Conservation (phyloP, 306 rosid genomes). For the Cajanus cajan region DNA sequence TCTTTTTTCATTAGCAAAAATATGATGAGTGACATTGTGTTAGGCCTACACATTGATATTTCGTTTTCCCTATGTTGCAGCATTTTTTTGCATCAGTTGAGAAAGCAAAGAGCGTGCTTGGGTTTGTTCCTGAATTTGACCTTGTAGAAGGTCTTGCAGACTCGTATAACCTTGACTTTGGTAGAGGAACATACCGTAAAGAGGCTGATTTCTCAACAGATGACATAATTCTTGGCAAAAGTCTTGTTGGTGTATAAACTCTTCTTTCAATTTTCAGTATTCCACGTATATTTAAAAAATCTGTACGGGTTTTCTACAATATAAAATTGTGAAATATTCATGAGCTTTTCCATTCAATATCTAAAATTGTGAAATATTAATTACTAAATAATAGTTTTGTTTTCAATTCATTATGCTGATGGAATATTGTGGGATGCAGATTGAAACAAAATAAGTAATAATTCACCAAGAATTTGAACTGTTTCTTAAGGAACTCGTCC, state of each 20-base stretch:
- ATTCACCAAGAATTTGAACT: neutral
- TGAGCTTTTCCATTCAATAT: neutral
- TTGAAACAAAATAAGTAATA: neutral
- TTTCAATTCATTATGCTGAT: neutral
- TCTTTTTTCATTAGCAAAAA: neutral
- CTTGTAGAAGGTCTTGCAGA: slow-evolving; percentile 88
- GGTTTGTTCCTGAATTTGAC: slow-evolving; percentile 69
- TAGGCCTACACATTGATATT: neutral
- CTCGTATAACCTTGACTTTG: slow-evolving; percentile 87
- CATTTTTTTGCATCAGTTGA: slow-evolving; percentile 94
- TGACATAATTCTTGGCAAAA: slow-evolving; percentile 91
- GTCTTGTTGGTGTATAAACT: slow-evolving; percentile 49
- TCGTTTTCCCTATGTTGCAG: slow-evolving; percentile 40
- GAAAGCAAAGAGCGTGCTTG: slow-evolving; percentile 83
- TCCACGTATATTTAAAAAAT: neutral
- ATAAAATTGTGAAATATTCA: slow-evolving; percentile 12
- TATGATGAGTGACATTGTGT: neutral
- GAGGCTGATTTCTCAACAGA: slow-evolving; percentile 90
- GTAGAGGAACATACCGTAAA: slow-evolving; percentile 87
- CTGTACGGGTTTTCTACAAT: neutral
- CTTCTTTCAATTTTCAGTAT: neutral
- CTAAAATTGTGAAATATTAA: too few relatives aligned
- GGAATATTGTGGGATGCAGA: neutral
- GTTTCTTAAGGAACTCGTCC: neutral
- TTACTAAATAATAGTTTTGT: neutral